A percentile compares a stretch with the other conserved stretches of the same genome.
These are phyloP conservation scores for Penicillium bialowiezense DNA, from an alignment of 495 filamentous ascomycete species.

Conservation along the genomic window DNA sequence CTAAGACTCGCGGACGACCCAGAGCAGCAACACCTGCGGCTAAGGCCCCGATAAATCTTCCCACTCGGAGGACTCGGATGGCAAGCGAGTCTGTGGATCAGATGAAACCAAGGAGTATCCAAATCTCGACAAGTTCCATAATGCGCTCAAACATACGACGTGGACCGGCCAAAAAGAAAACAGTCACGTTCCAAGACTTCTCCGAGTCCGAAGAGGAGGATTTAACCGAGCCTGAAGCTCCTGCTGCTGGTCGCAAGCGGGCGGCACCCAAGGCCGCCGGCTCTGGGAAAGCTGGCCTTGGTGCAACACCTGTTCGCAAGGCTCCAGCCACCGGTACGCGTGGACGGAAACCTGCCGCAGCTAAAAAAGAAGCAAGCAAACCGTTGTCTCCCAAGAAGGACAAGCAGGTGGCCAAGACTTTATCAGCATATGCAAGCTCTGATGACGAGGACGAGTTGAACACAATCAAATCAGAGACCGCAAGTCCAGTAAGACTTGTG, in stretches of 20 bases:
- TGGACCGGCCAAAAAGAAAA: constrained; percentile 49
- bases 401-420: constrained; percentile 48
- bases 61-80: constrained; percentile 25
- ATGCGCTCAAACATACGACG: constrained; percentile 38
- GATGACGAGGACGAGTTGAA: constrained; percentile 53
- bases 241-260: constrained; percentile 24
- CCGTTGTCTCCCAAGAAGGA: constrained; percentile 58
- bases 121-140: constrained; percentile 30
- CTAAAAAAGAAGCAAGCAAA: constrained; percentile 30
- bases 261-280: constrained; percentile 3
- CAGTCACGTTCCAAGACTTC: constrained; percentile 50
- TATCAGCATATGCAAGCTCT: constrained; percentile 39
- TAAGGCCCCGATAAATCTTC: constrained; percentile 11
- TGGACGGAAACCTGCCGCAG: constrained; percentile 38
- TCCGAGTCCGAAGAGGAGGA: constrained; percentile 40
- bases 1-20: constrained; percentile 37
- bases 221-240: constrained; percentile 19
- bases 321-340: constrained; percentile 24
- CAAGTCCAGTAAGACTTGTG: constrained; percentile 23
- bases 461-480: constrained; percentile 39
- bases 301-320: constrained; percentile 50
- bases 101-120: constrained; percentile 21
- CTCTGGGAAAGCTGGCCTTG: constrained; percentile 33
- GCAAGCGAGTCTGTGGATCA: constrained; percentile 16
- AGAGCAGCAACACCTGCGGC: constrained; percentile 22